Percentiles rank a stretch among this genome's conserved stretches.
These are phyloP conservation scores for Pyrenophora seminiperda DNA, from an alignment of 2,329 filamentous ascomycete species.

Conservation along the genomic window DNA sequence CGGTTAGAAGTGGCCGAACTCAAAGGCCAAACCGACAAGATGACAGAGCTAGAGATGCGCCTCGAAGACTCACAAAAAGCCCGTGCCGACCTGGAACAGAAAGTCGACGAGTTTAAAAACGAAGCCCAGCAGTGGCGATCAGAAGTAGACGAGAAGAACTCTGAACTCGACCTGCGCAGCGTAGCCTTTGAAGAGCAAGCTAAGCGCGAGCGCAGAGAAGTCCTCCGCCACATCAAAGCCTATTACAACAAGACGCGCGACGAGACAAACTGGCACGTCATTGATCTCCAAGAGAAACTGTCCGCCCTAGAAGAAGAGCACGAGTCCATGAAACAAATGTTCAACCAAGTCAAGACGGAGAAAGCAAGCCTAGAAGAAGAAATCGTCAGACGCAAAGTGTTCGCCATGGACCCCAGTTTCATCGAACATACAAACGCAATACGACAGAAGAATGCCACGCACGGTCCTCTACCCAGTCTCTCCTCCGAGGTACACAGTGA, in stretches of 20 bases:
- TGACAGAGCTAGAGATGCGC: constrained; percentile 1
- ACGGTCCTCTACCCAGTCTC: too few species aligned
- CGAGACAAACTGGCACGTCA: constrained; percentile 8
- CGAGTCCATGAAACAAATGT: not conserved
- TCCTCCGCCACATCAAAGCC: constrained; percentile 11
- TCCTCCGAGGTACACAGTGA: too few species aligned
- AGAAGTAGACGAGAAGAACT: constrained; percentile 4
- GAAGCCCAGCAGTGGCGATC: not conserved
- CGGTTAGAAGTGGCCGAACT: too few species aligned
- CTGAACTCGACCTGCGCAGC: constrained; percentile 1
- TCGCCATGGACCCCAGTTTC: too few species aligned
- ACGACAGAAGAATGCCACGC: too few species aligned
- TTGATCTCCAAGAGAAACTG: constrained; percentile 10
- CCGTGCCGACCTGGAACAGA: not conserved
- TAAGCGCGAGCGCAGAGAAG: constrained; percentile 3
- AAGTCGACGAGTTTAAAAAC: not conserved
- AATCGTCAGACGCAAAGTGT: not conserved
- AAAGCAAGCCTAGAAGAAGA: constrained; percentile 6
- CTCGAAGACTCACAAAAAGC: constrained; percentile 1
- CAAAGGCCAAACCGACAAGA: not conserved
- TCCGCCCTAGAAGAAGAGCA: constrained; percentile 4
- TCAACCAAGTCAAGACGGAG: not conserved
- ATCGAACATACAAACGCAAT: too few species aligned
- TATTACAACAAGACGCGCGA: constrained; percentile 16
- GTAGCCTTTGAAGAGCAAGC: constrained; percentile 2